Evolutionary conservation across 768 basidiomycete genomes (phyloP), one percentile per base, ranked within the genome.

Genomic region (Amanita polypyramis): DNA sequence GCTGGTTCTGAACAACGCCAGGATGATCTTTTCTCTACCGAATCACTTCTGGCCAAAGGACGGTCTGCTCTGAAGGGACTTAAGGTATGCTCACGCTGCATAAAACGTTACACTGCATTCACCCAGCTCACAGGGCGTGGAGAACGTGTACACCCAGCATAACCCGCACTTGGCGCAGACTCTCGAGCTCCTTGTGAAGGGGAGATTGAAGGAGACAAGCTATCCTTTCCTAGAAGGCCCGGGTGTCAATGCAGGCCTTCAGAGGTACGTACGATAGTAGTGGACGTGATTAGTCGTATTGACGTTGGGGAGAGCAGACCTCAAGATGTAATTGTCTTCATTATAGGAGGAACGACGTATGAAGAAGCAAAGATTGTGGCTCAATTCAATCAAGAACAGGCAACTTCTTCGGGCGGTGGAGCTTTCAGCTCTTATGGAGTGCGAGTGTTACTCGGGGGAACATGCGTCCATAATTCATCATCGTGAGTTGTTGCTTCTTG

Each of bases 91-190:
- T 20, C 32, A 34, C 32, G 7, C 30, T 30, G 33, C 36, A 25
- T n/a, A 25, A 35, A 10, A 20, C 9, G n/a, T 5, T 40, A 20
- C n/a, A 29, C 7, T 30, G 9, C 20, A 30, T n/a, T 7, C 34
- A 23, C 17, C 39, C n/a, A 33, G 5, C 12, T 17, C n/a, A 15
- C 3, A 94, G 90, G 96, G 96, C 2, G 95, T 98, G 3, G 96
- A 99, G 66, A 99, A 99, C 58, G 94, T 98, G 12, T 99, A 97
- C 62, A 99, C 92, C 48, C 96, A 98, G 56, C 96, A 98, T 57
- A 82, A 81, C 12, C 96, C 96, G 5, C 93, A 94, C 63, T 70
- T 99, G 4, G 82, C 86, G 1, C 85, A 96, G 59, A 98, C 95
- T 2, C 66, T 98, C 12, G 96, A 99, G 57, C 76, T 86, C 45